Base-by-base conservation (phyloP, 2,329 filamentous ascomycete species). In the Venturia effusa region DNA sequence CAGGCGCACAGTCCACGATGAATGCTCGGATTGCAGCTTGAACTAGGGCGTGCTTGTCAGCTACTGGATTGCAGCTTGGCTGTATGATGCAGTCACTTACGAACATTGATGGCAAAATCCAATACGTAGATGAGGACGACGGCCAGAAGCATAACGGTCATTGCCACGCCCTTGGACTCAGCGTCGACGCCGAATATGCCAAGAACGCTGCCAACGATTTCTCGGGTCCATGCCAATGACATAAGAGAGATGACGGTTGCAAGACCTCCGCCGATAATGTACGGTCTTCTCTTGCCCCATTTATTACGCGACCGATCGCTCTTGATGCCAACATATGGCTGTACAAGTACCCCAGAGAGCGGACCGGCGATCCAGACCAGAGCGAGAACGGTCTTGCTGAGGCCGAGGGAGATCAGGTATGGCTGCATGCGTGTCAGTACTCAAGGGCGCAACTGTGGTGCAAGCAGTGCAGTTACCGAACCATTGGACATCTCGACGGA, bases 41-140 rank as follows among this genome's bases (percentile, higher is more conserved):
- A 40, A 97, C 90, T 83, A 67, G 65, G 67, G 6, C 17, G 41
- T 27, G 59, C 61, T 66, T 66, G 32, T 59, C n/a, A 59, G 60
- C 34, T 19, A 55, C 10, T 39, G 1, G 30, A 30, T 55, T 30
- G n/a, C 24, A 19, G n/a, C 13, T 62, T 61, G 43, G 40, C 22
- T 15, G 63, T 15, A 51, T n/a, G 30, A 41, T 27, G 32, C n/a
- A 61, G 24, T n/a, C 66, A 75, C 80, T 69, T 77, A 89, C 87
- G 88, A 64, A 92, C 94, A 76, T 97, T 97, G 78, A 97, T 94
- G 70, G 92, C 86, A 74, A 97, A 94, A 74, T 97, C 93, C 61
- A 97, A 82, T 61, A 94, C 81, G 75, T 96, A 97, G 70, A 97
- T 89, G 77, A 92, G 88, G 37, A 92, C 72, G 6, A 96, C 91